Base-by-base conservation (phyloP, 2,329 filamentous ascomycete genomes). In the Thelonectria blattea region DNA sequence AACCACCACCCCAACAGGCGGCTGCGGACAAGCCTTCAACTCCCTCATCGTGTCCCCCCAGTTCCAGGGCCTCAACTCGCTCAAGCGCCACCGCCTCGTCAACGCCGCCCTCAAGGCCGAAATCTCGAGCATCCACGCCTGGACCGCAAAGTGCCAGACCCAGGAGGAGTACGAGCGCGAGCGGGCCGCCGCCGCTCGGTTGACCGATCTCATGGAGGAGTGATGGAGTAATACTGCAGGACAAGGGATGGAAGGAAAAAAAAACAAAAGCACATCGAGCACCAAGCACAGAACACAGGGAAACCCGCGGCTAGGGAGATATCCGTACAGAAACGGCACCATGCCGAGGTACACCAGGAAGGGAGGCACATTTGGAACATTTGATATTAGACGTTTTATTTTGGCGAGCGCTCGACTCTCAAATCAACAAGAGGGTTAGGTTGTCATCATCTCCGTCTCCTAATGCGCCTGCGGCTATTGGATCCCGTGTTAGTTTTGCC, bases 101-200 rank as follows among this genome's bases (percentile, higher is more conserved):
- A 97, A 97, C 78, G 84, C 84, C 15, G 88, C 88, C 5, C 82
- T 97, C 69, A 94, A 93, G 80, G 85, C 89, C 48, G 93, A 97
- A 79, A 96, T 97, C 74, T 91, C 91, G 15, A 86, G 85, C 65
- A 96, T 97, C 69, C 93, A 97, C 80, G 93, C 93, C 41, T 97
- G 93, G 93, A 96, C 92, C 57, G 92, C 93, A 27, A 96, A 93
- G 79, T 97, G 93, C 76, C 91, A 93, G 80, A 97, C 93, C 9
- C 91, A 92, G 0, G 91, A 93, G 71, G 92, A 97, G 80, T 96
- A 91, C 88, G 86, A 91, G 79, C 88, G 86, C 76, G 85, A 90
- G 76, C 75, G 73, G 68, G 76, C 75, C 22, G 63, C 51, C 24
- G 60, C 54, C 27, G 56, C 66, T 30, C 56, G 42, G 18, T 43